A percentile compares a stretch with the other conserved stretches of the same genome.
These are phyloP conservation scores for Solidago caesia DNA, from an alignment of 129 eudicot species.

Conservation along the genomic window DNA sequence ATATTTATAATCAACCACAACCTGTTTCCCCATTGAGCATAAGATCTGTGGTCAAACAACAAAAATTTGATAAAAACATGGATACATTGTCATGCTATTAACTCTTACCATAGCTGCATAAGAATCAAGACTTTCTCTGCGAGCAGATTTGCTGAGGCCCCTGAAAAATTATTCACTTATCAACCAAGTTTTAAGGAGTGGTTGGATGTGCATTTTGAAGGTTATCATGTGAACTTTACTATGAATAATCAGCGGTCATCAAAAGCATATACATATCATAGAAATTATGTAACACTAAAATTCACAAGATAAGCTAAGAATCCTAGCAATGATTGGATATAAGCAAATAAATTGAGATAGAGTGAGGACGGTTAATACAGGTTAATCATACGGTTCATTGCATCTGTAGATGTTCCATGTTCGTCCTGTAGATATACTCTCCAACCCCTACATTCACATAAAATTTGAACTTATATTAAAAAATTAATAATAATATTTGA, in stretches of 20 bases:
- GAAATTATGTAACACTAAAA: not conserved
- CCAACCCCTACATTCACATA: conserved; percentile 66
- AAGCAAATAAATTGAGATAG: conserved; percentile 1
- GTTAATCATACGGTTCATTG: conserved; percentile 69
- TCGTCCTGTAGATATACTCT: conserved; percentile 92
- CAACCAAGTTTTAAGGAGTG: not conserved
- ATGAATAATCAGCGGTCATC: not conserved
- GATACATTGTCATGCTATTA: not conserved
- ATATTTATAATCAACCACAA: not conserved
- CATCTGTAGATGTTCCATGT: conserved; percentile 80
- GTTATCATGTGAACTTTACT: not conserved
- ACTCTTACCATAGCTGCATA: conserved; percentile 84
- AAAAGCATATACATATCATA: not conserved
- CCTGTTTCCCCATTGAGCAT: not conserved
- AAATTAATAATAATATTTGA: not conserved
- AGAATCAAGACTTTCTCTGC: conserved; percentile 67
- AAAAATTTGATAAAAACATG: not conserved
- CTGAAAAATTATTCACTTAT: conserved; percentile 36
- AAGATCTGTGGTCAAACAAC: not conserved
- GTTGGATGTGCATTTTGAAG: not conserved
- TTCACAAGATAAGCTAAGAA: not conserved
- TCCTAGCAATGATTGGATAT: not conserved
- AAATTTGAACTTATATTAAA: not conserved
- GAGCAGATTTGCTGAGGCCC: conserved; percentile 72
- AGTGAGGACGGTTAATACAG: conserved; percentile 39